Evolutionary conservation across 1,139 yeast species (phyloP).

Genomic region (Geotrichum australiense): DNA sequence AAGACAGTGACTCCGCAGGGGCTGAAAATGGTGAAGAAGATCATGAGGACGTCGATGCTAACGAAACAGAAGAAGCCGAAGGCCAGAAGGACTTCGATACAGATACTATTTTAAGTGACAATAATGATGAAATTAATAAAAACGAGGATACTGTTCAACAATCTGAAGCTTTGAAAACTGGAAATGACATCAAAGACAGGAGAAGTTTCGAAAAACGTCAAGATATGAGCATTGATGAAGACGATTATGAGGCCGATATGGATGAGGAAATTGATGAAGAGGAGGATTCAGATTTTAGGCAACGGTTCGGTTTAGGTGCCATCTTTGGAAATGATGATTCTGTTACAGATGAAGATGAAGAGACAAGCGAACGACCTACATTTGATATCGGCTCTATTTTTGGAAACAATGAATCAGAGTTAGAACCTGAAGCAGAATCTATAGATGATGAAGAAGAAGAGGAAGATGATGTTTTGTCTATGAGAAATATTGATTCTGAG

Average conservation of each 20-base stretch:
- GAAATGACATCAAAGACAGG: background rate
- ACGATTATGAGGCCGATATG: background rate
- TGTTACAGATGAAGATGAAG: no score
- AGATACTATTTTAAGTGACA: background rate
- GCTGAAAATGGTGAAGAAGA: background rate
- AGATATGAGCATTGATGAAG: no score
- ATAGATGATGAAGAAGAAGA: background rate
- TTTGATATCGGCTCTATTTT: no score
- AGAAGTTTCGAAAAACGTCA: no score
- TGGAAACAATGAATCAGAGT: no score
- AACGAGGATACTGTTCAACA: background rate
- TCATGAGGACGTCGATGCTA: slow-evolving; percentile 1
- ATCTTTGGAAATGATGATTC: no score
- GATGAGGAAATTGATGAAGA: background rate
- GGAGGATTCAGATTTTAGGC: no score
- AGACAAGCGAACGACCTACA: no score
- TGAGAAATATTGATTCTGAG: background rate
- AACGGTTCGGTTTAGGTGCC: no score
- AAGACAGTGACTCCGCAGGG: background rate
- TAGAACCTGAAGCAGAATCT: background rate
- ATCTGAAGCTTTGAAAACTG: background rate
- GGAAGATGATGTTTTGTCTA: background rate
- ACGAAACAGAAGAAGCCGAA: slow-evolving; percentile 1
- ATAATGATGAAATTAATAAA: background rate
- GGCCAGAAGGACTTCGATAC: background rate